These are phyloP conservation scores for Cyclocybe cylindracea DNA, from an alignment of 768 basidiomycete species.

Conservation along the genomic window DNA sequence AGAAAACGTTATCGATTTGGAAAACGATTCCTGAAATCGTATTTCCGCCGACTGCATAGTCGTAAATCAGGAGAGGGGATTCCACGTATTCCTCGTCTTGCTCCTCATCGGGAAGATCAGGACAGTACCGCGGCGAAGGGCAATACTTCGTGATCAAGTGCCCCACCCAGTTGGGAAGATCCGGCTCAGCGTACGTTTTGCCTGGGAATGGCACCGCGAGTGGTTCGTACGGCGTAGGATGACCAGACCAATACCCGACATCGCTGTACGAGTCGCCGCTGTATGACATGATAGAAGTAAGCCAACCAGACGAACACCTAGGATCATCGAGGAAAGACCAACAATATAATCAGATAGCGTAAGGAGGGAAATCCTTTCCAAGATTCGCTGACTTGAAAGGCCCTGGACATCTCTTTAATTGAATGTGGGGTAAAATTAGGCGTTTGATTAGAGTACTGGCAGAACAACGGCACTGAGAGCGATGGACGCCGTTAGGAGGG, in stretches of 20 bases:
- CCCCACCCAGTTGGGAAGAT: constrained; percentile 62
- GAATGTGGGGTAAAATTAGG: neutral
- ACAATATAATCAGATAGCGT: constrained; percentile 55
- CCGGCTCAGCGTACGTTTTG: constrained; percentile 43
- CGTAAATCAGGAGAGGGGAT: constrained; percentile 50
- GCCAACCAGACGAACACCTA: neutral
- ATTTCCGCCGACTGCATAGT: constrained; percentile 58
- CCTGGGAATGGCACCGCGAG: constrained; percentile 54
- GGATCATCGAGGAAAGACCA: constrained; percentile 14
- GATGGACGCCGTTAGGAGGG: too few relatives aligned
- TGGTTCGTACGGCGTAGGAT: constrained; percentile 43
- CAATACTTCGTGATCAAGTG: constrained; percentile 46
- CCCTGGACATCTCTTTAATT: constrained; percentile 1
- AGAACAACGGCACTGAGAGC: too few relatives aligned
- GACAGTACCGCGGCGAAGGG: constrained; percentile 33
- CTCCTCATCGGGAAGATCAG: constrained; percentile 16
- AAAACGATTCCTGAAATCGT: constrained; percentile 38
- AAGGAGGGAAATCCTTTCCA: constrained; percentile 49
- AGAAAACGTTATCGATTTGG: constrained; percentile 42
- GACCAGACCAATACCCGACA: constrained; percentile 24
- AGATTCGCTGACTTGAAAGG: constrained; percentile 17
- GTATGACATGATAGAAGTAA: neutral
- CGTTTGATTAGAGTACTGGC: too few relatives aligned
- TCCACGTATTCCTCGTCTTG: constrained; percentile 29
- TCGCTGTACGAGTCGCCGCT: constrained; percentile 67